These are phyloP conservation scores for Peltaster fructicola DNA, from an alignment of 2,329 filamentous ascomycete species.

Conservation along the genomic window DNA sequence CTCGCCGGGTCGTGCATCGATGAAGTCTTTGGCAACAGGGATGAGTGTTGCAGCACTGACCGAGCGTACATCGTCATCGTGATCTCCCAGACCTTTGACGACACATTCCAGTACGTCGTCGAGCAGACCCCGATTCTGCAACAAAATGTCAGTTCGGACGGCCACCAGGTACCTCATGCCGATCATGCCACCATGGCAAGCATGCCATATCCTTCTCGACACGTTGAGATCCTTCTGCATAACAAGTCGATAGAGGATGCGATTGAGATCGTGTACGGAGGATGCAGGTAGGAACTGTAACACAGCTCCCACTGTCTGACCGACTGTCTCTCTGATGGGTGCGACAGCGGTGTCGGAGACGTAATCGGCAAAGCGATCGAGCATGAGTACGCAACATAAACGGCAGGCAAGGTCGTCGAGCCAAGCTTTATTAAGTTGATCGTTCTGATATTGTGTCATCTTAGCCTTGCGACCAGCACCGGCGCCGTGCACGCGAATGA, in stretches of 20 bases:
- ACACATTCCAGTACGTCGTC: slow-evolving; percentile 85
- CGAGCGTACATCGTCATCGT: slow-evolving; percentile 87
- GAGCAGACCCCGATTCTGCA: slow-evolving; percentile 69
- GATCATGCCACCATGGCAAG: slow-evolving; percentile 96
- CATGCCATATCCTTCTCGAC: slow-evolving; percentile 67
- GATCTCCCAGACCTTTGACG: slow-evolving; percentile 83
- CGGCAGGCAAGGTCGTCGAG: slow-evolving; percentile 90
- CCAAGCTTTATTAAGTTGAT: slow-evolving; percentile 65
- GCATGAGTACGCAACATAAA: slow-evolving; percentile 87
- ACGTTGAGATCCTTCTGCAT: slow-evolving; percentile 72
- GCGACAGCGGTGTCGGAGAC: slow-evolving; percentile 94
- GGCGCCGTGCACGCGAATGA: slow-evolving; percentile 75
- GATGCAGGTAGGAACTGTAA: slow-evolving; percentile 63
- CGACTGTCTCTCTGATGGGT: slow-evolving; percentile 86
- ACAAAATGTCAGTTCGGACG: slow-evolving; percentile 76
- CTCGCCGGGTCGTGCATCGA: slow-evolving; percentile 60
- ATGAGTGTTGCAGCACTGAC: slow-evolving; percentile 96
- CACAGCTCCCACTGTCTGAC: slow-evolving; percentile 79
- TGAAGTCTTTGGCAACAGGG: slow-evolving; percentile 89
- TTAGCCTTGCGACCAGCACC: slow-evolving; percentile 66
- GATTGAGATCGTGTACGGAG: slow-evolving; percentile 73
- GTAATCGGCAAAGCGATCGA: slow-evolving; percentile 94
- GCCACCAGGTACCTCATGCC: slow-evolving; percentile 89
- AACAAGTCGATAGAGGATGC: slow-evolving; percentile 70
- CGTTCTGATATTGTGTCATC: slow-evolving; percentile 57